A percentile compares a stretch with the other conserved stretches of the same genome.
Evolutionary conservation across 805 yeast genomes (phyloP).

Genomic region (Allodekkera sacchari): DNA sequence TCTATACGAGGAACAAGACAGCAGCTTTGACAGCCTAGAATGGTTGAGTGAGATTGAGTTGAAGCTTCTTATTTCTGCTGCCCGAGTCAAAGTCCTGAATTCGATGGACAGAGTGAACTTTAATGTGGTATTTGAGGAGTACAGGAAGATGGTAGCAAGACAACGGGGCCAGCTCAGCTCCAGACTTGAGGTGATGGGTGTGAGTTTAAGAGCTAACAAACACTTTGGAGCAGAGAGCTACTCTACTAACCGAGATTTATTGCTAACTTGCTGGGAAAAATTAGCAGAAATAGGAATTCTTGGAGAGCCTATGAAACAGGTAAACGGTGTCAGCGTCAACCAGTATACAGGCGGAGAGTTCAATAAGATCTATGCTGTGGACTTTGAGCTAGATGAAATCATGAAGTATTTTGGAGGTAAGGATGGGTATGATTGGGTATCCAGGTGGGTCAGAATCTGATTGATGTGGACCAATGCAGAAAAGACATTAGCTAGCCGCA

Average conservation of each 20-base stretch:
- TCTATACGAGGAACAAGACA: too few relatives aligned
- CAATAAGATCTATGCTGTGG: conserved; percentile 42
- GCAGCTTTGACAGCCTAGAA: conserved; percentile 15
- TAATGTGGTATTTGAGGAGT: conserved; percentile 72
- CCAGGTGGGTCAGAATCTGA: conserved; percentile 17
- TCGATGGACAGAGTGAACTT: conserved; percentile 60
- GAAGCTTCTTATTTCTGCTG: conserved; percentile 63
- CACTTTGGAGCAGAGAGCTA: conserved; percentile 3
- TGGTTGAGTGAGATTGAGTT: conserved; percentile 65
- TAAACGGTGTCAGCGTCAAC: conserved; percentile 14
- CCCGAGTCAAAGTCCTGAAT: conserved; percentile 56
- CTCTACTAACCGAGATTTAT: conserved; percentile 4
- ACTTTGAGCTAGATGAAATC: conserved; percentile 44
- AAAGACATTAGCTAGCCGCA: too few relatives aligned
- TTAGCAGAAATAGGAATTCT: conserved; percentile 7
- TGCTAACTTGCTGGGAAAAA: conserved; percentile 14
- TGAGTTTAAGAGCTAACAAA: conserved; percentile 3
- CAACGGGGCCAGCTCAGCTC: conserved; percentile 28
- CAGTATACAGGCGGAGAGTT: conserved; percentile 27
- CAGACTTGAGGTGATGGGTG: conserved; percentile 9
- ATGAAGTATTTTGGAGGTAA: conserved; percentile 15
- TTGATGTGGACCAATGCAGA: too few relatives aligned
- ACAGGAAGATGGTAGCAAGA: conserved; percentile 41
- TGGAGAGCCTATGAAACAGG: conserved; percentile 13
- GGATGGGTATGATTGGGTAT: conserved; percentile 11